phyloP scores from a whole-genome alignment of 106 monocot species.

The Xerophyta viscosa region DNA sequence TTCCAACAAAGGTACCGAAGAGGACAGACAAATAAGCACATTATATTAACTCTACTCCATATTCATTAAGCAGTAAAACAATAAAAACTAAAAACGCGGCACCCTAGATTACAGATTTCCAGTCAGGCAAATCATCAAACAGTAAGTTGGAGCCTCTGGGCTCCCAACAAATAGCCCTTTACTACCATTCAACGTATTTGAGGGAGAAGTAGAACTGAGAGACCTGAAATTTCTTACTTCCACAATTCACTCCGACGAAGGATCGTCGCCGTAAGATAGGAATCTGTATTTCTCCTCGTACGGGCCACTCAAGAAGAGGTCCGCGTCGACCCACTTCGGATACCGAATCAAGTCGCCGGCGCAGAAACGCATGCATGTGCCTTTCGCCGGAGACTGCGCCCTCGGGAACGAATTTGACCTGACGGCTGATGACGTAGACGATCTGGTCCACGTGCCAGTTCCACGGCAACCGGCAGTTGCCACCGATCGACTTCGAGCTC shows the following conservation, averaged over 20 bases:
- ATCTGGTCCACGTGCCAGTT: conserved; percentile 98
- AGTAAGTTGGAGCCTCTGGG: too few relatives aligned
- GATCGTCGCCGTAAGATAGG: conserved; percentile 74
- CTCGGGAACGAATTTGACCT: conserved; percentile 1
- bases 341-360: conserved; percentile 85
- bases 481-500: conserved; percentile 45
- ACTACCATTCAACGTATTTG: too few relatives aligned
- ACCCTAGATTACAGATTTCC: too few relatives aligned
- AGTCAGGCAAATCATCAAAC: too few relatives aligned
- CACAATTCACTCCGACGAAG: neutral
- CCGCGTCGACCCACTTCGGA: conserved; percentile 95
- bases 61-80: too few relatives aligned
- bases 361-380: conserved; percentile 81
- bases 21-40: too few relatives aligned
- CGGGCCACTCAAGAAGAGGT: conserved; percentile 74
- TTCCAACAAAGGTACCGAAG: too few relatives aligned
- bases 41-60: too few relatives aligned
- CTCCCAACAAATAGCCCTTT: too few relatives aligned
- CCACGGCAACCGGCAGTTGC: conserved; percentile 62
- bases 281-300: conserved; percentile 93
- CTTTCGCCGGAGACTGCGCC: conserved; percentile 26
- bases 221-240: too few relatives aligned
- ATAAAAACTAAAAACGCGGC: too few relatives aligned
- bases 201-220: neutral
- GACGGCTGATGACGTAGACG: conserved; percentile 36